Base-by-base conservation (phyloP, 179 eudicot species). In the Beta macrorhiza region DNA sequence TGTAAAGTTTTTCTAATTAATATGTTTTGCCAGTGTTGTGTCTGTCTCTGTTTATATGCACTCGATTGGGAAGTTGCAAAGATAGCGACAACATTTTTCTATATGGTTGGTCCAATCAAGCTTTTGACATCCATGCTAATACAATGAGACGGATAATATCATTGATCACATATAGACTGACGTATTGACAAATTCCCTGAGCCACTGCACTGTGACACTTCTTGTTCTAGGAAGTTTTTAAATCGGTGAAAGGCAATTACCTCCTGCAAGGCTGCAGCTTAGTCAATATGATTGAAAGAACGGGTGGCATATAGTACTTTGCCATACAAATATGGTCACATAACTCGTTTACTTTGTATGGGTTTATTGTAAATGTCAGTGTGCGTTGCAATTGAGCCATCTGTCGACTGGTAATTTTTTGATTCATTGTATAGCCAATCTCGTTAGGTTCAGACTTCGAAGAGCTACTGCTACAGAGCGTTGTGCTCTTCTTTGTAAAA, bases 11-110 rank as follows among this genome's bases (percentile, higher is more conserved):
- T 69, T 71, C 25, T 7, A 14, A 76, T 16, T 67, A 8, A 4
- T 76, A 29, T 78, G 55, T 75, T 76, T 86, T 77, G 80, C 57
- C 93, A 97, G 99, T 29, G 93, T 94, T 53, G 97, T 96, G 70
- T 97, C 99, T 0, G 95, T 97, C 78, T 88, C 99, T 7, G 89
- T 94, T 62, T 97, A 97, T 73, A 74, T 97, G 77, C 99, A 94
- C 86, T 90, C 94, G 32, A 74, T 82, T 51, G 96, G 93, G 68
- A 93, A 91, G 89, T 80, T 77, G 7, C 94, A 82, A 79, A 87
- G 91, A 83, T 88, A 88, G 86, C 57, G 0, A 37, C 58, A 22
- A 47, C 12, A 42, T 73, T 12, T 76, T 42, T 32, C 52, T 61
- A 19, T 17, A 42, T 52, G 8, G 5, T 57, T 74, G 68, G 75